phyloP scores from a whole-genome alignment of 2,329 filamentous ascomycete genomes.

The Fusarium proliferatum region DNA sequence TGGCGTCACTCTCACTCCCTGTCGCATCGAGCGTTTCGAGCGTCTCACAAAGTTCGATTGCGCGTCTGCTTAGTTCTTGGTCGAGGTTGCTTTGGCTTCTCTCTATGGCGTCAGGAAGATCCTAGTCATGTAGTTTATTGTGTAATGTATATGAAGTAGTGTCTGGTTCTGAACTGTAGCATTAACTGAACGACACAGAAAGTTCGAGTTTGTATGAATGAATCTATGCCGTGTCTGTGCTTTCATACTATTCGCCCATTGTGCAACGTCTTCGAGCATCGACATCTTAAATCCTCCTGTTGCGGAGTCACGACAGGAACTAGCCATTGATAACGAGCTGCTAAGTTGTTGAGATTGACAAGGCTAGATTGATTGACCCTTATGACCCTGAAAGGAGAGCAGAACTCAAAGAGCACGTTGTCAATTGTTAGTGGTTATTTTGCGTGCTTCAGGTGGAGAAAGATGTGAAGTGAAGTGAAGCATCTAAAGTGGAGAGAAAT shows the following conservation, averaged over 20 bases:
- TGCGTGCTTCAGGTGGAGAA: slow-evolving; percentile 35
- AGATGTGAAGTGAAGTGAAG: slow-evolving; percentile 18
- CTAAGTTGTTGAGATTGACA: slow-evolving; percentile 13
- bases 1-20: slow-evolving; percentile 43
- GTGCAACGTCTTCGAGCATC: background rate
- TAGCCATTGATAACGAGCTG: slow-evolving; percentile 1
- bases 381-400: slow-evolving; percentile 20
- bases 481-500: slow-evolving; percentile 20
- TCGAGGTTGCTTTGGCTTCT: slow-evolving; percentile 2
- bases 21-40: slow-evolving; percentile 33
- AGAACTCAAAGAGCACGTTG: slow-evolving; percentile 28
- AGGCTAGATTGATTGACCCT: slow-evolving; percentile 14
- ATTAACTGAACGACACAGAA: slow-evolving; percentile 5
- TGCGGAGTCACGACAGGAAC: background rate
- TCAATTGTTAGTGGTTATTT: slow-evolving; percentile 28
- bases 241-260: background rate
- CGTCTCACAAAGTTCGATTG: slow-evolving; percentile 33
- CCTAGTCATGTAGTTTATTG: slow-evolving; percentile 20
- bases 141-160: slow-evolving; percentile 13
- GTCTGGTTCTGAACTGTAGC: slow-evolving; percentile 4
- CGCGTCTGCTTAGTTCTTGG: slow-evolving; percentile 18
- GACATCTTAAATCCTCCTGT: slow-evolving; percentile 1
- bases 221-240: slow-evolving; percentile 20
- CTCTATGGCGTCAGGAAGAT: slow-evolving; percentile 10
- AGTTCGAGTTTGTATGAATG: background rate